These are phyloP conservation scores for Entomophthora muscae DNA, from an alignment of 371 early-diverging fungal genomes.

Conservation along the genomic window DNA sequence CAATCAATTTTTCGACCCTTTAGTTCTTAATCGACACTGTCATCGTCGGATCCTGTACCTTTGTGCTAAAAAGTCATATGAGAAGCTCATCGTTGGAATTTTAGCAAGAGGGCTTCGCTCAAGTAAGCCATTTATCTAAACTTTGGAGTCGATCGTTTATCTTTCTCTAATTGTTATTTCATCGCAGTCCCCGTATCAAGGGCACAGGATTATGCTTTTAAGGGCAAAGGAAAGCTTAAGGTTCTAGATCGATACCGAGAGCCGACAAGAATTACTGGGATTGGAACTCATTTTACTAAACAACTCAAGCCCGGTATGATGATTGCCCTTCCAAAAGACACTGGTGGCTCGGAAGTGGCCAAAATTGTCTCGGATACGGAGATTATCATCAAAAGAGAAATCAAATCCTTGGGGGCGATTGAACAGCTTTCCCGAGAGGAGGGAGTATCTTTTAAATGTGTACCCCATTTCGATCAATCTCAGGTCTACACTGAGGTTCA, in stretches of 20 bases:
- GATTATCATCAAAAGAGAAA: constrained; percentile 33
- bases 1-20: constrained; percentile 90
- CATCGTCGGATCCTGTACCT: constrained; percentile 65
- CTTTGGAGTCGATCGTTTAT: background rate
- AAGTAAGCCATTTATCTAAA: background rate
- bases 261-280: constrained; percentile 43
- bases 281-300: constrained; percentile 47
- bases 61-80: constrained; percentile 52
- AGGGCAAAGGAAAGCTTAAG: constrained; percentile 47
- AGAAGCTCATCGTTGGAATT: background rate
- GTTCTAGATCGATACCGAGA: constrained; percentile 36
- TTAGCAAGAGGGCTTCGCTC: constrained; percentile 1
- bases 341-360: constrained; percentile 46
- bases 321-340: constrained; percentile 38
- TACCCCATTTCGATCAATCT: constrained; percentile 79
- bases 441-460: constrained; percentile 49
- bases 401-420: constrained; percentile 45
- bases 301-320: constrained; percentile 39
- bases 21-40: constrained; percentile 55
- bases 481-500: constrained; percentile 69
- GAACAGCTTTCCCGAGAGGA: constrained; percentile 30
- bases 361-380: constrained; percentile 71
- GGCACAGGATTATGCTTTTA: constrained; percentile 70
- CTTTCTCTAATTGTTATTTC: background rate
- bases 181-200: constrained; percentile 74